Conservation (phyloP, 2,329 filamentous ascomycete species). For the Trichophyton equinum region DNA sequence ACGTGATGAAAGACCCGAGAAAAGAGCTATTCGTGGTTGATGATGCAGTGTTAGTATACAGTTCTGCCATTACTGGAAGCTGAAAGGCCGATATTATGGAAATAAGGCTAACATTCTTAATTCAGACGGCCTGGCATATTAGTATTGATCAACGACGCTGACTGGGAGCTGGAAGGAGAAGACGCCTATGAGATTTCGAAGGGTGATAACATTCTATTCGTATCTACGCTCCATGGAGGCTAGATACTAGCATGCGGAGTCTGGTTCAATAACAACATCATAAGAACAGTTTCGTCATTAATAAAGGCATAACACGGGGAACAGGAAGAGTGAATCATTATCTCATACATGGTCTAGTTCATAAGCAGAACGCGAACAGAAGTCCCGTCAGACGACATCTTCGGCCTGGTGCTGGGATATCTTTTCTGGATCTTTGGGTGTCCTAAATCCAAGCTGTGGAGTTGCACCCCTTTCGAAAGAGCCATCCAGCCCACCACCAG, state of each 20-base stretch:
- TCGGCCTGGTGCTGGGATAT: slow-evolving; percentile 35
- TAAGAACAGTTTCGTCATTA: not conserved
- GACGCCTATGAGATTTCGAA: slow-evolving; percentile 72
- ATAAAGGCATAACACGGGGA: not conserved
- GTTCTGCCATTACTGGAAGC: not conserved
- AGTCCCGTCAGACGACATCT: slow-evolving; percentile 27
- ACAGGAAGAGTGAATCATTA: not conserved
- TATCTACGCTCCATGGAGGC: slow-evolving; percentile 90
- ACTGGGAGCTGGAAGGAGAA: slow-evolving; percentile 97
- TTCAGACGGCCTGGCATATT: slow-evolving; percentile 86
- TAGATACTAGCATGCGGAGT: slow-evolving; percentile 29
- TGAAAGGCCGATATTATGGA: not conserved
- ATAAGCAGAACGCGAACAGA: not conserved
- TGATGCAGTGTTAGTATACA: slow-evolving; percentile 61
- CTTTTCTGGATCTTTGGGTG: slow-evolving; percentile 32
- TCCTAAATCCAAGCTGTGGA: slow-evolving; percentile 31
- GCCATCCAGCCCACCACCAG: slow-evolving; percentile 25
- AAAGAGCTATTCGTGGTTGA: slow-evolving; percentile 86
- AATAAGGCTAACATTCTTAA: slow-evolving; percentile 14
- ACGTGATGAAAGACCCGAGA: slow-evolving; percentile 72
- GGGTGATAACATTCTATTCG: slow-evolving; percentile 83
- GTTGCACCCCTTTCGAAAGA: slow-evolving; percentile 31
- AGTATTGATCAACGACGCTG: slow-evolving; percentile 91
- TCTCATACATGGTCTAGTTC: not conserved
- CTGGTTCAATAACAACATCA: not conserved